Conservation (phyloP, 257 asterid species). For the Leptodermis oblonga region DNA sequence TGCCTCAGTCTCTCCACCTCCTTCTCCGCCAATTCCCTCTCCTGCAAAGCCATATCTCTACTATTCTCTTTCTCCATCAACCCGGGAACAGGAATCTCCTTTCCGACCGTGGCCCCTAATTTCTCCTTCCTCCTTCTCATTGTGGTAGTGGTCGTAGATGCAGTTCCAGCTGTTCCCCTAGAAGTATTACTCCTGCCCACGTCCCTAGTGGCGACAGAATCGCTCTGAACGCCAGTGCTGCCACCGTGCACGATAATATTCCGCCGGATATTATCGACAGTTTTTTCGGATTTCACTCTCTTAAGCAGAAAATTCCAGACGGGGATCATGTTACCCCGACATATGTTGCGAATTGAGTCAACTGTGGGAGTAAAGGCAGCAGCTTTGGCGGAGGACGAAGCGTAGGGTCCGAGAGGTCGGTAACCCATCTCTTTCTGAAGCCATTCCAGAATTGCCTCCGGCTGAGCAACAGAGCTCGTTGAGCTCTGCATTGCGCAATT, state of each 20-base stretch:
- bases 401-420: conserved; percentile 79
- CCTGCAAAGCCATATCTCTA: conserved; percentile 87
- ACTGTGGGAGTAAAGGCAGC: conserved; percentile 48
- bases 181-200: conserved; percentile 21
- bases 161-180: conserved; percentile 28
- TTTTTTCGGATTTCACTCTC: conserved; percentile 95
- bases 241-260: conserved; percentile 88
- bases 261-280: conserved; percentile 79
- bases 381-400: conserved; percentile 58
- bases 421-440: conserved; percentile 93
- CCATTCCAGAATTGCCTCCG: conserved; percentile 90
- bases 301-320: conserved; percentile 72
- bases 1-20: conserved; percentile 98
- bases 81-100: conserved; percentile 23
- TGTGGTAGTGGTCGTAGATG: not conserved
- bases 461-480: conserved; percentile 58
- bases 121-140: conserved; percentile 46
- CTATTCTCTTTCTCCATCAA: conserved; percentile 38
- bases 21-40: conserved; percentile 93
- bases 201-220: conserved; percentile 21
- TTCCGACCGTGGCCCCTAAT: conserved; percentile 18
- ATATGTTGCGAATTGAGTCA: conserved; percentile 81
- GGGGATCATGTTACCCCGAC: conserved; percentile 97
- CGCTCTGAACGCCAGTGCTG: conserved; percentile 26
- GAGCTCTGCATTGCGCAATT: conserved; percentile 48